Conservation (phyloP, 1,284 basidiomycete species). For the Takashimella koratensis region DNA sequence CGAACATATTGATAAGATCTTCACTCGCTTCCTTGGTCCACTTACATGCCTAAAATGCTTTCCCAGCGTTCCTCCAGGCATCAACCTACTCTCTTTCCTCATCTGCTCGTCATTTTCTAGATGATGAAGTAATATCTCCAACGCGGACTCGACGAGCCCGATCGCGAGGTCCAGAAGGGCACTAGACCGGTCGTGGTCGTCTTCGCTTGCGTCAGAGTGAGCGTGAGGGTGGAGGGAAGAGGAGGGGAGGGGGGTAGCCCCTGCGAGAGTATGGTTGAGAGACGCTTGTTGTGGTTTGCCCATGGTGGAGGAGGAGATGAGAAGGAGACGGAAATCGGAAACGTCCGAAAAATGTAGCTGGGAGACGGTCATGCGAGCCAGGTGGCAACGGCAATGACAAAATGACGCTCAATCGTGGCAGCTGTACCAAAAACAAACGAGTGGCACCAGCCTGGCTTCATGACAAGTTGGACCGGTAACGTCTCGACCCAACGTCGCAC, state of each 20-base stretch:
- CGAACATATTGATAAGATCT: no score
- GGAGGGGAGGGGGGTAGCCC: slow-evolving; percentile 1
- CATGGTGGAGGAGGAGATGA: neutral
- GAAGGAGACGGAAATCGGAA: no score
- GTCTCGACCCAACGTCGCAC: no score
- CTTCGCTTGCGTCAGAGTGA: slow-evolving; percentile 4
- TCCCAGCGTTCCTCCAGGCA: slow-evolving; percentile 42
- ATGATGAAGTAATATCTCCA: slow-evolving; percentile 29
- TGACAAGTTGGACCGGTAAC: no score
- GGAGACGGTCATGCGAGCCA: no score
- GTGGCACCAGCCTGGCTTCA: no score
- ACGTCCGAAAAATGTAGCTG: no score
- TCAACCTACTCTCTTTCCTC: slow-evolving; percentile 25
- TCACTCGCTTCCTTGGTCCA: no score
- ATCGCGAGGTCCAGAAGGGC: slow-evolving; percentile 36
- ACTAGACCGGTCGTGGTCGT: slow-evolving; percentile 23
- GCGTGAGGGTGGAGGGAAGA: neutral
- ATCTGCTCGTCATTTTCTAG: slow-evolving; percentile 31
- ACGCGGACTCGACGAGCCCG: slow-evolving; percentile 31
- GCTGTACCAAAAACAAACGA: no score
- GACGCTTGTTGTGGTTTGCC: slow-evolving; percentile 8
- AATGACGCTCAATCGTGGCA: no score
- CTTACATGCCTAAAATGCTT: slow-evolving; percentile 46
- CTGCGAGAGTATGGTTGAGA: slow-evolving; percentile 20
- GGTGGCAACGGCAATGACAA: no score